Conservation (phyloP, 2,329 filamentous ascomycete genomes). For the Talaromyces sp. region DNA sequence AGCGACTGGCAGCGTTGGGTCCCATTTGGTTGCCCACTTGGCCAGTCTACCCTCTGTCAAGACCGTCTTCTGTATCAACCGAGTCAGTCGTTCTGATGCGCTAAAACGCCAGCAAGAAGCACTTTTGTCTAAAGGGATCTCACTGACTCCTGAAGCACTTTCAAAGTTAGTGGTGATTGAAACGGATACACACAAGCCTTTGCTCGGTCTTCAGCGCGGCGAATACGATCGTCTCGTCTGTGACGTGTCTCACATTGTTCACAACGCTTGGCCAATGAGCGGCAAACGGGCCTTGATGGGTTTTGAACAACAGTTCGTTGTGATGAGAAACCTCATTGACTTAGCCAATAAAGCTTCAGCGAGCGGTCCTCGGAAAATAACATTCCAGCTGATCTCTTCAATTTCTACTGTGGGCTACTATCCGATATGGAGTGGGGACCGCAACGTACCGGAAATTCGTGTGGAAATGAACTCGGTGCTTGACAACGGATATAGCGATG, state of each 20-base stretch:
- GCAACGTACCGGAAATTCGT: conserved; percentile 43
- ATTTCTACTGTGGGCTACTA: conserved; percentile 24
- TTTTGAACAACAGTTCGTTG: conserved; percentile 33
- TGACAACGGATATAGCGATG: conserved; percentile 51
- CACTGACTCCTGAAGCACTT: background rate
- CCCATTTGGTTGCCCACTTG: background rate
- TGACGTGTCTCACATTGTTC: conserved; percentile 40
- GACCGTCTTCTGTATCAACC: background rate
- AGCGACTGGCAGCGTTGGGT: conserved; percentile 37
- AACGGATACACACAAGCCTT: background rate
- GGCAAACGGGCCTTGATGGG: conserved; percentile 17
- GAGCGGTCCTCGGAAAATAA: conserved; percentile 25
- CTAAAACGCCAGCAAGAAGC: background rate
- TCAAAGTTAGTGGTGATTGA: background rate
- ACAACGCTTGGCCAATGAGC: conserved; percentile 32
- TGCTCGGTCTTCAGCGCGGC: background rate
- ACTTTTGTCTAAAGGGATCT: background rate
- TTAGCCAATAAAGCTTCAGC: background rate
- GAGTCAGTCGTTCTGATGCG: background rate
- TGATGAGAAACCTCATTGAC: conserved; percentile 32
- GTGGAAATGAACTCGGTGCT: conserved; percentile 40
- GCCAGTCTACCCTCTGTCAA: background rate
- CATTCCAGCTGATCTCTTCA: conserved; percentile 43
- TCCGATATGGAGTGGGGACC: background rate
- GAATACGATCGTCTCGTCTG: background rate